Conservation (phyloP, 2,329 filamentous ascomycete genomes). For the Aulographum hederae region DNA sequence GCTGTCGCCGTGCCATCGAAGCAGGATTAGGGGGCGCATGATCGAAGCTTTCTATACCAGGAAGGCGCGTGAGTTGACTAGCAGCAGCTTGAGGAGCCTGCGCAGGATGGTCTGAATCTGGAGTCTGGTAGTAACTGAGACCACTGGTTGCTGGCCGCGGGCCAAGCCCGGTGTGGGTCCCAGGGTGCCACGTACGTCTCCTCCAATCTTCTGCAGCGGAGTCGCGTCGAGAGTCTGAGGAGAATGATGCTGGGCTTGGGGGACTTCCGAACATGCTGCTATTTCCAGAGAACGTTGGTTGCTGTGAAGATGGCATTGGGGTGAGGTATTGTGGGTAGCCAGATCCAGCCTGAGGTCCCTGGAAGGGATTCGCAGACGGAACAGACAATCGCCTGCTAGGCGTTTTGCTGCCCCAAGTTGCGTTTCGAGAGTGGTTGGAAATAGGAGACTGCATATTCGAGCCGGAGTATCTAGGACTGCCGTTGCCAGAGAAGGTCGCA, state of each 20-base stretch:
- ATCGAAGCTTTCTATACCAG: constrained; percentile 85
- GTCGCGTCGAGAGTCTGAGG: constrained; percentile 46
- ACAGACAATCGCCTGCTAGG: constrained; percentile 66
- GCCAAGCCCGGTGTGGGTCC: constrained; percentile 42
- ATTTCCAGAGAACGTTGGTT: constrained; percentile 30
- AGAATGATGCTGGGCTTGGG: constrained; percentile 49
- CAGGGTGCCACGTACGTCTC: constrained; percentile 80
- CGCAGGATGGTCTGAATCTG: constrained; percentile 40
- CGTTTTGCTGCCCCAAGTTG: constrained; percentile 55
- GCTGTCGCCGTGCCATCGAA: constrained; percentile 44
- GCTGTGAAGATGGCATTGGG: constrained; percentile 35
- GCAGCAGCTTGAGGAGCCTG: constrained; percentile 26
- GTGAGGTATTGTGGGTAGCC: constrained; percentile 34
- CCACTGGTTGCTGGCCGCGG: constrained; percentile 50
- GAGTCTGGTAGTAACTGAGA: constrained; percentile 56
- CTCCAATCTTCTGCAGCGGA: constrained; percentile 57
- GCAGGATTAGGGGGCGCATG: constrained; percentile 45
- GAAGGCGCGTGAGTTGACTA: constrained; percentile 51
- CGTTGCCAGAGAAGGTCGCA: constrained; percentile 59
- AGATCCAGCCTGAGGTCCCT: constrained; percentile 38
- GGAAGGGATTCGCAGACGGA: constrained; percentile 60
- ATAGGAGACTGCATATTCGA: too few species aligned
- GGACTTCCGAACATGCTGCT: constrained; percentile 43
- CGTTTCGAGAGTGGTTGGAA: too few species aligned
- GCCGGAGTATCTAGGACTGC: constrained; percentile 63